These are phyloP conservation scores for Apiospora saccharicola DNA, from an alignment of 2,329 filamentous ascomycete species.

Conservation along the genomic window DNA sequence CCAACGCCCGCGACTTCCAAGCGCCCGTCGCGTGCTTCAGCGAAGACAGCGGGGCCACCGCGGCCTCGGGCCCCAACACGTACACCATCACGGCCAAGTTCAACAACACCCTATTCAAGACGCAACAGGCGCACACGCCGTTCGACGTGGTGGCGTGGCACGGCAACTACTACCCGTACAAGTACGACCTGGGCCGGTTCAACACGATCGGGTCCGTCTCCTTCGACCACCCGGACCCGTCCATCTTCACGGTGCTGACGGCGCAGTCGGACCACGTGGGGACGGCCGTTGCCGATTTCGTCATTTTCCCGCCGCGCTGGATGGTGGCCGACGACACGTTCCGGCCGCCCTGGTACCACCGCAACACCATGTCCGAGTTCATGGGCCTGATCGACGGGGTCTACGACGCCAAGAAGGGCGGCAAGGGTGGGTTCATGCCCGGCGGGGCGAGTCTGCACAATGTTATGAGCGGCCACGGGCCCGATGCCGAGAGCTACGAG, in stretches of 20 bases:
- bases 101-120: constrained; percentile 67
- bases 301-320: constrained; percentile 70
- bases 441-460: constrained; percentile 63
- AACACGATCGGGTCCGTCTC: constrained; percentile 72
- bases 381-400: constrained; percentile 57
- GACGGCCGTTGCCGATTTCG: constrained; percentile 67
- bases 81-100: constrained; percentile 65
- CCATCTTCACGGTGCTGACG: constrained; percentile 70
- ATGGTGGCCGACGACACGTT: constrained; percentile 67
- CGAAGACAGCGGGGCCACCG: constrained; percentile 52
- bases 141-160: constrained; percentile 79
- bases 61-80: constrained; percentile 41
- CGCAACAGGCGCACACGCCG: constrained; percentile 68
- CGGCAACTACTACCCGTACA: constrained; percentile 74
- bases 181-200: constrained; percentile 74
- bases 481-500: constrained; percentile 57
- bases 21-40: constrained; percentile 68
- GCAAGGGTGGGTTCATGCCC: constrained; percentile 53
- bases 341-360: constrained; percentile 68
- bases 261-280: constrained; percentile 57
- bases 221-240: constrained; percentile 73
- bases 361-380: constrained; percentile 63
- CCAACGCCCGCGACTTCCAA: constrained; percentile 71
- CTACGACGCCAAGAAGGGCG: constrained; percentile 61
- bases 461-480: constrained; percentile 66